Conservation (phyloP, 257 asterid species). For the Solanum sitiens region DNA sequence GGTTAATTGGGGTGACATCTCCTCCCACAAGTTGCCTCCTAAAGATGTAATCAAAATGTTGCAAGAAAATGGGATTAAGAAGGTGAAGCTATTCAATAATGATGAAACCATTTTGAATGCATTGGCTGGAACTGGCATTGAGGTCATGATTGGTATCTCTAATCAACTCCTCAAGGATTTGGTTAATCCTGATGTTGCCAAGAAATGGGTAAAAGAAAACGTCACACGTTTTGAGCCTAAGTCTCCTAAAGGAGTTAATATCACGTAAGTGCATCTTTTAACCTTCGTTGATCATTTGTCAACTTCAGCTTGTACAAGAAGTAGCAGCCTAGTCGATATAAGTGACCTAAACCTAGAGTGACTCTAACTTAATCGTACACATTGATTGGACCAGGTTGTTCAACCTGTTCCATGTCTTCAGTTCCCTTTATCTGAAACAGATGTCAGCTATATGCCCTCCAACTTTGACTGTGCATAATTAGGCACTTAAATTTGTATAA, state of each 20-base stretch:
- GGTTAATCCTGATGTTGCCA: constrained; percentile 5
- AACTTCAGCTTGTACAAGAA: no score
- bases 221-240: constrained; percentile 15
- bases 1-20: constrained; percentile 24
- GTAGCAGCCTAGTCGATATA: no score
- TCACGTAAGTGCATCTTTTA: constrained; percentile 16
- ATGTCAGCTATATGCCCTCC: neutral
- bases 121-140: constrained; percentile 36
- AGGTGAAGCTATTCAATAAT: constrained; percentile 30
- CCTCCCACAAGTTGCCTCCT: constrained; percentile 24
- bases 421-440: no score
- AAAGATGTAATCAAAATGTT: constrained; percentile 18
- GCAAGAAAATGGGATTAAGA: constrained; percentile 21
- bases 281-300: no score
- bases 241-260: constrained; percentile 20
- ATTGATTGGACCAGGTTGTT: no score
- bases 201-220: constrained; percentile 20
- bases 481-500: no score
- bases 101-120: constrained; percentile 14
- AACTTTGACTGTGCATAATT: neutral
- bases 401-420: no score
- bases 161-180: constrained; percentile 9
- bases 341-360: no score
- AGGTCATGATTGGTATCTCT: constrained; percentile 27
- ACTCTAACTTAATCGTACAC: no score